Percentiles rank a stretch among this genome's conserved stretches.
Conservation (phyloP, 2,329 filamentous ascomycete species). For the Diaporthe ampelina region DNA sequence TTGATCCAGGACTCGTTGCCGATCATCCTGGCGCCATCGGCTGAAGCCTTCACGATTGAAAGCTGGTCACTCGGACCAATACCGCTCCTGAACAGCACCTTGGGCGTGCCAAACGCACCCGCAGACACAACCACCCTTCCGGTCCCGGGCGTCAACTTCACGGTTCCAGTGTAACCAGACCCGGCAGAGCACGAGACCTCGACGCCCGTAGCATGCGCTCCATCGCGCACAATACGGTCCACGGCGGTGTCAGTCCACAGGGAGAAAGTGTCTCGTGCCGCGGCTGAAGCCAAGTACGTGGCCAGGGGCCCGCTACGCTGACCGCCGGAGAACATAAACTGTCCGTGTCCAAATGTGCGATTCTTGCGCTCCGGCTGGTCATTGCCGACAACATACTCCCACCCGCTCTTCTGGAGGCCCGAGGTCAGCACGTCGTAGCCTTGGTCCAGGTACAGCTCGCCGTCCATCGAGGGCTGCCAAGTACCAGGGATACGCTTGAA, state of each 20-base stretch:
- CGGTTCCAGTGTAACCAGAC: conserved; percentile 68
- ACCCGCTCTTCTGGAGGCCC: conserved; percentile 73
- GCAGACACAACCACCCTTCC: conserved; percentile 78
- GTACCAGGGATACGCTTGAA: conserved; percentile 80
- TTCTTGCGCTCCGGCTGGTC: conserved; percentile 74
- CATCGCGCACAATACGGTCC: conserved; percentile 73
- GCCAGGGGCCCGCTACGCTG: conserved; percentile 78
- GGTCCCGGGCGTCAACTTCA: conserved; percentile 70
- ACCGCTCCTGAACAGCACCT: conserved; percentile 76
- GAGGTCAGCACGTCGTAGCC: conserved; percentile 74
- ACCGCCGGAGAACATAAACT: conserved; percentile 77
- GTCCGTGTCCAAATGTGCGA: conserved; percentile 72
- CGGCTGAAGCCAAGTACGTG: conserved; percentile 77
- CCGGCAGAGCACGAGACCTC: conserved; percentile 69
- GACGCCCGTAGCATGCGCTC: conserved; percentile 74
- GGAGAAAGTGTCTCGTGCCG: conserved; percentile 73
- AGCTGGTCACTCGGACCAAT: conserved; percentile 76
- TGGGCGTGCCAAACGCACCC: conserved; percentile 77
- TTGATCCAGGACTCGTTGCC: conserved; percentile 66
- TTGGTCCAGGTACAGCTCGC: conserved; percentile 75
- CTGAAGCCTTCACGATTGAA: conserved; percentile 62
- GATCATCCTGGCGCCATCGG: conserved; percentile 66
- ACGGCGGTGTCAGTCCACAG: conserved; percentile 77
- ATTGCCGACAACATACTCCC: conserved; percentile 71
- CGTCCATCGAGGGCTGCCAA: conserved; percentile 74